phyloP scores from a whole-genome alignment of 1,284 basidiomycete species.

The Tetrapyrgos nigripes region DNA sequence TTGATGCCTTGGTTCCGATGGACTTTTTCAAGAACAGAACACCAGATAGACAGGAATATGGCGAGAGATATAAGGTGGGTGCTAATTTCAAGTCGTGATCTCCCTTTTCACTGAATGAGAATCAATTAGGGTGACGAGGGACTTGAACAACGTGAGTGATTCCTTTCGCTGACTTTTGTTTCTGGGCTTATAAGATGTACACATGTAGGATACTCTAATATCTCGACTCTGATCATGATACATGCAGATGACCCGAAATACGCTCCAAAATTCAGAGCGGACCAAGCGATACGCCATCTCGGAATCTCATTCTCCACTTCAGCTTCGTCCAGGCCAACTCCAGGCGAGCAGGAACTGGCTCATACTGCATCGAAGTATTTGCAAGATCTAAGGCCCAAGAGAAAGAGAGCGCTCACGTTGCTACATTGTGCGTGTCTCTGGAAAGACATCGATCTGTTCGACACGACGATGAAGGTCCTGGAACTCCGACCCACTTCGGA shows the following conservation, averaged over 20 bases:
- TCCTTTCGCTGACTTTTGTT: background rate
- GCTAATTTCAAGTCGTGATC: too few species aligned
- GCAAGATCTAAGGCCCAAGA: too few species aligned
- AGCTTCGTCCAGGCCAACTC: too few species aligned
- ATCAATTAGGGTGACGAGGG: background rate
- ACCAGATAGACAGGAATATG: conserved; percentile 37
- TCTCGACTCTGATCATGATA: conserved; percentile 38
- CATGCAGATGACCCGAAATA: conserved; percentile 25
- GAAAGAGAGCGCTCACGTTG: too few species aligned
- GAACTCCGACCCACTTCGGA: background rate
- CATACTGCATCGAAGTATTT: too few species aligned
- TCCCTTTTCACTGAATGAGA: too few species aligned
- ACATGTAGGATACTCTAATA: conserved; percentile 45
- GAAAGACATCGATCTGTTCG: too few species aligned
- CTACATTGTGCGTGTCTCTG: too few species aligned
- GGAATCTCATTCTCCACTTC: too few species aligned
- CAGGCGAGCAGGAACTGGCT: too few species aligned
- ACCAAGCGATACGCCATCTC: background rate
- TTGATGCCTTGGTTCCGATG: conserved; percentile 39
- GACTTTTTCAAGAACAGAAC: conserved; percentile 37
- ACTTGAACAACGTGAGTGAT: background rate
- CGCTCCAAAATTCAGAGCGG: conserved; percentile 13
- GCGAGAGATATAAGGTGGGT: background rate
- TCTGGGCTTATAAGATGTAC: background rate
- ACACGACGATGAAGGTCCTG: too few species aligned